Percentiles rank a stretch among this genome's conserved stretches.
Conservation (phyloP, 164 flowering plant genomes). For the Cinnamomum micranthum region DNA sequence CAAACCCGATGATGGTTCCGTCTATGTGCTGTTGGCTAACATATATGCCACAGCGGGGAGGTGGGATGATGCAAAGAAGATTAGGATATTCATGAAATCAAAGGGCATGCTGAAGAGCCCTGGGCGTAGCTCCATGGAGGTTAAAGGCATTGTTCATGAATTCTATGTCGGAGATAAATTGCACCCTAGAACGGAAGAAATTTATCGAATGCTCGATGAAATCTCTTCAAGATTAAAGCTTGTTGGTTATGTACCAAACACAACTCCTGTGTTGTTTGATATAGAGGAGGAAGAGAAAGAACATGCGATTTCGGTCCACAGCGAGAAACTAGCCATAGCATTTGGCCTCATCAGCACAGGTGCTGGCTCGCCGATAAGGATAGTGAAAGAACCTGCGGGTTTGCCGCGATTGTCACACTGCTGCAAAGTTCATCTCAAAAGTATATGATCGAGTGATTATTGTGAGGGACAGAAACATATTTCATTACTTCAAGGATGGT, state of each 20-base stretch:
- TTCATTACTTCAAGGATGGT: slow-evolving; percentile 8
- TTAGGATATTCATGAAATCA: slow-evolving; percentile 9
- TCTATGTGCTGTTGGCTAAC: slow-evolving; percentile 5
- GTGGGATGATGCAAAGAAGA: slow-evolving; percentile 16
- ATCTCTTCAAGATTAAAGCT: slow-evolving; percentile 7
- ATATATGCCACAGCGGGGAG: slow-evolving; percentile 11
- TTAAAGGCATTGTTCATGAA: slow-evolving; percentile 4
- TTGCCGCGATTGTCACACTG: slow-evolving; percentile 12
- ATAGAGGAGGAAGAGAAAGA: slow-evolving; percentile 14
- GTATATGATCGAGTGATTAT: slow-evolving; percentile 5
- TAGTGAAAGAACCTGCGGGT: slow-evolving; percentile 15
- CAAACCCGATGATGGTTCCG: slow-evolving; percentile 14
- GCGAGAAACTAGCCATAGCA: slow-evolving; percentile 12
- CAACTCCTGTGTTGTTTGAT: slow-evolving; percentile 16
- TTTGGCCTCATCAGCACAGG: slow-evolving; percentile 10
- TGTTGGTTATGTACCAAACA: slow-evolving; percentile 10
- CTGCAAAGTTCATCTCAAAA: slow-evolving; percentile 8
- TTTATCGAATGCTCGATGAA: slow-evolving; percentile 4
- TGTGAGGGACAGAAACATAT: slow-evolving; percentile 9
- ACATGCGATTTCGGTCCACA: slow-evolving; percentile 12
- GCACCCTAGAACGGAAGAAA: slow-evolving; percentile 6
- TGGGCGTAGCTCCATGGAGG: slow-evolving; percentile 11
- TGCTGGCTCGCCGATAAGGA: slow-evolving; percentile 3
- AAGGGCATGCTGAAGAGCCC: slow-evolving; percentile 15
- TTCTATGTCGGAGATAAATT: slow-evolving; percentile 7